Conservation (phyloP, 2,329 filamentous ascomycete species). For the Alternaria brassicicola region DNA sequence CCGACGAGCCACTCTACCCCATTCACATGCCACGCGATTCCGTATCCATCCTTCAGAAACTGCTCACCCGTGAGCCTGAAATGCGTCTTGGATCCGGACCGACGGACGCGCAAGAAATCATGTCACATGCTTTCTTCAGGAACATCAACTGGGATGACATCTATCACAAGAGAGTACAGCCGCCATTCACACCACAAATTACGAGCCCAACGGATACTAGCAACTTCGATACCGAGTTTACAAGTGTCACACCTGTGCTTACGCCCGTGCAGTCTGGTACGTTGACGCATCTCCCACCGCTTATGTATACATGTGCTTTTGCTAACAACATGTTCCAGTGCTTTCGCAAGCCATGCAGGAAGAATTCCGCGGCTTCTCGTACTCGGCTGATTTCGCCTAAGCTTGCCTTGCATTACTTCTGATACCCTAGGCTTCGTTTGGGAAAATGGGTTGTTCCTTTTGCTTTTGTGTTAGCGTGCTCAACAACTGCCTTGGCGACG, state of each 20-base stretch:
- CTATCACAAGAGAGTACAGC: conserved; percentile 88
- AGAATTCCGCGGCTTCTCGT: conserved; percentile 98
- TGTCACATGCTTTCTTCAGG: conserved; percentile 98
- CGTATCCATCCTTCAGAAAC: conserved; percentile 95
- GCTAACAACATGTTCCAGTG: conserved; percentile 61
- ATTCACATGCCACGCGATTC: conserved; percentile 99
- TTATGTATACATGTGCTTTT: not conserved
- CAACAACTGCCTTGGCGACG: not conserved
- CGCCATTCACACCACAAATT: conserved; percentile 89
- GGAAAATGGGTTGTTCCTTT: conserved; percentile 11
- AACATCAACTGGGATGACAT: conserved; percentile 99
- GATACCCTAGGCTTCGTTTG: conserved; percentile 19
- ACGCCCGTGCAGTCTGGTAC: conserved; percentile 96
- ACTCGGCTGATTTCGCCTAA: conserved; percentile 84
- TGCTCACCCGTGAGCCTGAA: conserved; percentile 93
- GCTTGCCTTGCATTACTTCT: conserved; percentile 12
- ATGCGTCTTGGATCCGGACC: conserved; percentile 90
- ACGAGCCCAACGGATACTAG: conserved; percentile 96
- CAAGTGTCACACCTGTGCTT: conserved; percentile 94
- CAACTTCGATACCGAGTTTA: conserved; percentile 99
- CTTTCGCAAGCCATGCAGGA: conserved; percentile 99
- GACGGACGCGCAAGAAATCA: conserved; percentile 96
- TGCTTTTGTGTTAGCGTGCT: conserved; percentile 11
- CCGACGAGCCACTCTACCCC: conserved; percentile 95
- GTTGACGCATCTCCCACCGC: conserved; percentile 42